Conservation (phyloP, 2,329 filamentous ascomycete species). For the Cadophora sp. region DNA sequence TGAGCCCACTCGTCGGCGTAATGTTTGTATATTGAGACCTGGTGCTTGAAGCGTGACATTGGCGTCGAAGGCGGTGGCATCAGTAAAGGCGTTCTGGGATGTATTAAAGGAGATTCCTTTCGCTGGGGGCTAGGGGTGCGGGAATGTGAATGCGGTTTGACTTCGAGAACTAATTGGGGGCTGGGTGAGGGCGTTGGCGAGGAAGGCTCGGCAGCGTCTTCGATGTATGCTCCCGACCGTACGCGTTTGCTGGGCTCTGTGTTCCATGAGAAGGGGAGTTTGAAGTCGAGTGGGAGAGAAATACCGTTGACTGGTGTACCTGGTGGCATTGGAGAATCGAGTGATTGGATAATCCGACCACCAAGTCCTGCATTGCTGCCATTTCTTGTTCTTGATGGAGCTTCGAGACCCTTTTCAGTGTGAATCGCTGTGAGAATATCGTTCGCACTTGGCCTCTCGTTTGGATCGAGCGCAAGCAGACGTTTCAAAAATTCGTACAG, state of each 20-base stretch:
- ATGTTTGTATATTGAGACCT: constrained; percentile 45
- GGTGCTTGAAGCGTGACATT: constrained; percentile 41
- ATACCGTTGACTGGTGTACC: constrained; percentile 40
- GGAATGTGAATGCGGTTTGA: constrained; percentile 24
- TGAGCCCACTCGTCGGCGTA: constrained; percentile 43
- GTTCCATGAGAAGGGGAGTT: constrained; percentile 20
- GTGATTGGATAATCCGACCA: constrained; percentile 41
- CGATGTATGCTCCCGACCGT: constrained; percentile 40
- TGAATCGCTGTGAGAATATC: constrained; percentile 69
- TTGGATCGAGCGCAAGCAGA: constrained; percentile 78
- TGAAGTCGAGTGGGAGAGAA: constrained; percentile 12
- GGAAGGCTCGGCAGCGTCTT: constrained; percentile 38
- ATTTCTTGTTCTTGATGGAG: constrained; percentile 36
- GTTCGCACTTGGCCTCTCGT: constrained; percentile 79
- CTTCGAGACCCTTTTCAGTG: constrained; percentile 43
- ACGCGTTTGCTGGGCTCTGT: constrained; percentile 39
- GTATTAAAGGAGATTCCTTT: constrained; percentile 16
- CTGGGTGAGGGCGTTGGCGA: constrained; percentile 29
- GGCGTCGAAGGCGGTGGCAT: constrained; percentile 48
- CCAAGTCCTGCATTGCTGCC: constrained; percentile 36
- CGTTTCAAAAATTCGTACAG: constrained; percentile 85
- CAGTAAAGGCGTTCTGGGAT: constrained; percentile 47
- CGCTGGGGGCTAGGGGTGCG: constrained; percentile 4
- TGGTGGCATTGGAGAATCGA: constrained; percentile 43
- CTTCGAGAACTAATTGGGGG: constrained; percentile 33